phyloP scores from a whole-genome alignment of 495 filamentous ascomycete species.

The Hypoxylon rickii region DNA sequence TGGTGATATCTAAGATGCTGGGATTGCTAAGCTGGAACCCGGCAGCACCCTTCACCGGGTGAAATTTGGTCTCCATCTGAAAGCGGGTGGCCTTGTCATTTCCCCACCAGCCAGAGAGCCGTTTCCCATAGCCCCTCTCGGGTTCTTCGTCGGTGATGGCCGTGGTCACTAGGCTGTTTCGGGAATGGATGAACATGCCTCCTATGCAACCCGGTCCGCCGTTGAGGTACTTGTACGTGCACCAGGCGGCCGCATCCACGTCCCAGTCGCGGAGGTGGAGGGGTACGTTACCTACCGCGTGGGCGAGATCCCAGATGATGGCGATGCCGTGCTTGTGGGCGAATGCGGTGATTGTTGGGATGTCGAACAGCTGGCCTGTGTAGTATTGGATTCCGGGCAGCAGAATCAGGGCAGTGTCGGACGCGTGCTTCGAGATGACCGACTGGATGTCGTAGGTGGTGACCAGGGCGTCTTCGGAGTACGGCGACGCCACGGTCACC shows the following conservation, averaged over 20 bases:
- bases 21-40: slow-evolving; percentile 76
- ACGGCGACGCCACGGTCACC: slow-evolving; percentile 70
- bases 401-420: slow-evolving; percentile 76
- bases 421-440: slow-evolving; percentile 76
- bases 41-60: slow-evolving; percentile 69
- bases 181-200: slow-evolving; percentile 84
- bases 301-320: slow-evolving; percentile 94
- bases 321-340: slow-evolving; percentile 77
- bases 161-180: slow-evolving; percentile 62
- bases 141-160: slow-evolving; percentile 40
- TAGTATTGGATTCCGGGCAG: slow-evolving; percentile 95
- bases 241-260: slow-evolving; percentile 97
- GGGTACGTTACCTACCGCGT: slow-evolving; percentile 90
- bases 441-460: slow-evolving; percentile 74
- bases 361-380: slow-evolving; percentile 89
- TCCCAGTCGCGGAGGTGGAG: slow-evolving; percentile 87
- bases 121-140: slow-evolving; percentile 51
- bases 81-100: slow-evolving; percentile 77
- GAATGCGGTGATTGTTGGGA: slow-evolving; percentile 78
- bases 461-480: slow-evolving; percentile 57
- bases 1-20: slow-evolving; percentile 66
- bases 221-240: slow-evolving; percentile 96
- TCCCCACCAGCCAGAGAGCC: slow-evolving; percentile 91
- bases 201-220: slow-evolving; percentile 86
- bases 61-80: slow-evolving; percentile 76